Evolutionary conservation across 768 basidiomycete species (phyloP), one percentile per base, ranked within the genome.

Genomic region (Termitomyces sp.): DNA sequence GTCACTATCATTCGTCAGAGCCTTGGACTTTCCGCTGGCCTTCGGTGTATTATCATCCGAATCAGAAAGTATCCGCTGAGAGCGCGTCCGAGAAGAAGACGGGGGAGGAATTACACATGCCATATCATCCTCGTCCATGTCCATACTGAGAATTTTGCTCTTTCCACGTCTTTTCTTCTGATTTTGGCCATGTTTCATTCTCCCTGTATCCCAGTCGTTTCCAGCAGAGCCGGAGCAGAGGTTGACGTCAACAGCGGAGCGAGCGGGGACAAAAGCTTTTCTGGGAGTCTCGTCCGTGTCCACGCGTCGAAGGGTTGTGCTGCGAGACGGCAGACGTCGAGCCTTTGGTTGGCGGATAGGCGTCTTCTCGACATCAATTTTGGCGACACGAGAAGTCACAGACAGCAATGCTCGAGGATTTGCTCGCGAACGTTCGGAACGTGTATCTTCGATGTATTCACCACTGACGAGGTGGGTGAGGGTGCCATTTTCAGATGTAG

Each of bases 41-140:
- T 55, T 61, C 18, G 64, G 62, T 1, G 64, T 65, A 10, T 58
- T 45, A 30, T 58, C 56, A 2, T 56, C 52, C 2, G 44, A 50
- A 18, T 60, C 49, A 45, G 33, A 45, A 50, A 40, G 46, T 3
- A 13, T 40, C 3, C 18, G 20, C 5, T 38, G 28, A 6, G 52
- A 36, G 32, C 35, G 28, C 45, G 22, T 41, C 40, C n/a, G 9
- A 30, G 2, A 10, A 47, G 24, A 52, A 22, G 62, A 56, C 14
- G 52, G 50, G 2, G 46, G 45, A 46, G 54, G 49, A 4, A 51
- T 28, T 3, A 44, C 36, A 14, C 48, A 26, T 20, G 20, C 13
- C n/a, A 53, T 3, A 18, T 49, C 54, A 22, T 49, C 55, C 26
- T 55, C 52, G 35, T 5, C 32, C 8, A 16, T 16, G n/a, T 36